Evolutionary conservation across 2,329 filamentous ascomycete species (phyloP).

Genomic region (Colletotrichum liriopes): DNA sequence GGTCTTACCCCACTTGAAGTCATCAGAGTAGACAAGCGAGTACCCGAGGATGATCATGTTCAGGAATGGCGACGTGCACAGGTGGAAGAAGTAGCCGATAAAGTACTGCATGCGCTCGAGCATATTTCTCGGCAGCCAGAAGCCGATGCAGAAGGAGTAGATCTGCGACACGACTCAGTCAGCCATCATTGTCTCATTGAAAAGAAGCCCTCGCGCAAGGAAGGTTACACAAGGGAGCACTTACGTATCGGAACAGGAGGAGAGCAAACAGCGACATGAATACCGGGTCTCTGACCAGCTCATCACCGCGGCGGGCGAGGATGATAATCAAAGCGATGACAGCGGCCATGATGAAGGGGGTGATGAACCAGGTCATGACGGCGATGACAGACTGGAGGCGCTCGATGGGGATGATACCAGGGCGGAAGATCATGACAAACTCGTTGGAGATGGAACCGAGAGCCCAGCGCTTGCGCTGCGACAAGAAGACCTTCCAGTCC

Average conservation of each 20-base stretch:
- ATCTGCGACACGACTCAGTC: constrained; percentile 48
- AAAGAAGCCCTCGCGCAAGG: background rate
- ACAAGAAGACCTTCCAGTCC: constrained; percentile 62
- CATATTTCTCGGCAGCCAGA: constrained; percentile 58
- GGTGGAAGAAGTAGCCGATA: constrained; percentile 56
- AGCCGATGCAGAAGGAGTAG: constrained; percentile 59
- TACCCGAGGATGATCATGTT: constrained; percentile 61
- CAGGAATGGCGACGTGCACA: constrained; percentile 58
- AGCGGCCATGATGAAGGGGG: constrained; percentile 61
- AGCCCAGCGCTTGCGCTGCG: constrained; percentile 65
- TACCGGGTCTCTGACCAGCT: constrained; percentile 54
- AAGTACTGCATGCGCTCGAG: constrained; percentile 57
- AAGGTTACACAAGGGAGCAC: constrained; percentile 42
- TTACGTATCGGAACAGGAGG: constrained; percentile 58
- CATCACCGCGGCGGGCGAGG: constrained; percentile 51
- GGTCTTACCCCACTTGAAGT: constrained; percentile 65
- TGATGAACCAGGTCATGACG: constrained; percentile 63
- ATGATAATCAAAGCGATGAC: constrained; percentile 56
- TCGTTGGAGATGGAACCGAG: constrained; percentile 65
- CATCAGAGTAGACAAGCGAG: constrained; percentile 59
- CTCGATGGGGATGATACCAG: constrained; percentile 60
- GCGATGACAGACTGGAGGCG: constrained; percentile 61
- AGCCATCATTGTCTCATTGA: constrained; percentile 5
- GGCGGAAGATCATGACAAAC: constrained; percentile 63
- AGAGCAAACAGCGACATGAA: constrained; percentile 57